These are phyloP conservation scores for Xerophyta viscosa DNA, from an alignment of 106 monocot genomes.

Conservation along the genomic window DNA sequence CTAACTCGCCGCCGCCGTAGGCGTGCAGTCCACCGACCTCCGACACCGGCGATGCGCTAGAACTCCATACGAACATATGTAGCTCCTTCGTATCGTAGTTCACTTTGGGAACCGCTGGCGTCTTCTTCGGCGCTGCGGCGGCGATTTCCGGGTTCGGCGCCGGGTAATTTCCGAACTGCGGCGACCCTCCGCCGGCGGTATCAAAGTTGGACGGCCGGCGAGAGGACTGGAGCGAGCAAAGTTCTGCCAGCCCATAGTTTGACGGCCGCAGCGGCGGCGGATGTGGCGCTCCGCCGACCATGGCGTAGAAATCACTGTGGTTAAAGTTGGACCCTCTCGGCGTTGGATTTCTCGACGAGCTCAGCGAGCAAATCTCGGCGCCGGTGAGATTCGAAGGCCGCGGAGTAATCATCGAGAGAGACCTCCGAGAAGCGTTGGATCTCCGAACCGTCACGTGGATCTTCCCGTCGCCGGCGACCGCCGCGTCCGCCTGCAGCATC, in stretches of 20 bases:
- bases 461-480: constrained; percentile 69
- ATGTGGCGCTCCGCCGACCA: constrained; percentile 56
- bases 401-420: constrained; percentile 61
- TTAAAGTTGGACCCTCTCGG: constrained; percentile 91
- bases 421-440: constrained; percentile 70
- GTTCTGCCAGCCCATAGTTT: constrained; percentile 61
- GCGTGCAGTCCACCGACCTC: constrained; percentile 62
- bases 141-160: constrained; percentile 42
- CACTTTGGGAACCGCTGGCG: constrained; percentile 3
- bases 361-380: constrained; percentile 95
- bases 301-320: constrained; percentile 85
- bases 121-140: constrained; percentile 2
- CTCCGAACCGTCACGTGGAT: constrained; percentile 71
- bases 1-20: constrained; percentile 21
- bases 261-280: constrained; percentile 36
- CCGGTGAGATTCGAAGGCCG: constrained; percentile 91
- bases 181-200: background rate
- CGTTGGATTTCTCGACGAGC: constrained; percentile 88
- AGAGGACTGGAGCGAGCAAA: constrained; percentile 25
- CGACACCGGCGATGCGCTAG: constrained; percentile 85
- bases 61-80: constrained; percentile 97
- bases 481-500: constrained; percentile 53
- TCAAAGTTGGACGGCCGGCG: constrained; percentile 78
- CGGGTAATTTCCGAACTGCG: constrained; percentile 22
- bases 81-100: constrained; percentile 53